Percentiles rank a stretch among this genome's conserved stretches.
Evolutionary conservation across 805 yeast species (phyloP).

Genomic region (Ogataea pignaliae): DNA sequence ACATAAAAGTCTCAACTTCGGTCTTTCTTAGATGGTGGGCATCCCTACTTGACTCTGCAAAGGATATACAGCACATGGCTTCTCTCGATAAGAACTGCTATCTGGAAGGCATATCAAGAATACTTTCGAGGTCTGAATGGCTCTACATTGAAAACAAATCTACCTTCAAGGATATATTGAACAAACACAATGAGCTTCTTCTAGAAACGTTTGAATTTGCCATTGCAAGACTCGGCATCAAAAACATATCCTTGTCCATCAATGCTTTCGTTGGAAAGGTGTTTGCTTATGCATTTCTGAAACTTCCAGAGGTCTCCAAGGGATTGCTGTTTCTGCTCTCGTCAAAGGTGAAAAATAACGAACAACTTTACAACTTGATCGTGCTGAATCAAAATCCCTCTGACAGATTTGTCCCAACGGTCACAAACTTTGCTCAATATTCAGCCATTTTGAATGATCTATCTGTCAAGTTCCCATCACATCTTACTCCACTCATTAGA

Average conservation of each 20-base stretch:
- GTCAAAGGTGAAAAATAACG: slow-evolving; percentile 45
- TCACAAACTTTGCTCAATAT: slow-evolving; percentile 1
- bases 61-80: slow-evolving; percentile 33
- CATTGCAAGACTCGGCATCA: slow-evolving; percentile 43
- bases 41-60: slow-evolving; percentile 33
- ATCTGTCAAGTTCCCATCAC: slow-evolving; percentile 18
- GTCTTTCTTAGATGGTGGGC: slow-evolving; percentile 49
- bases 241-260: slow-evolving; percentile 49
- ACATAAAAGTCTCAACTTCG: slow-evolving; percentile 6
- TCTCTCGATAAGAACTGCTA: slow-evolving; percentile 48
- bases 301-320: slow-evolving; percentile 50
- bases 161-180: slow-evolving; percentile 18
- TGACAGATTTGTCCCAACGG: slow-evolving; percentile 3
- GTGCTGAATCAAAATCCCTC: slow-evolving; percentile 14
- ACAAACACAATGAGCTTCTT: slow-evolving; percentile 33
- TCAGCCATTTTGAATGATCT: slow-evolving; percentile 8
- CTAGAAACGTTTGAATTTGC: slow-evolving; percentile 51
- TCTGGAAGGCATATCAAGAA: slow-evolving; percentile 49
- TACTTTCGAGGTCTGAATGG: slow-evolving; percentile 48
- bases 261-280: slow-evolving; percentile 69
- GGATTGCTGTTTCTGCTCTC: slow-evolving; percentile 54
- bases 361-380: slow-evolving; percentile 20
- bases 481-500: slow-evolving; percentile 19
- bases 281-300: slow-evolving; percentile 58
- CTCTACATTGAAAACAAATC: slow-evolving; percentile 6